These are phyloP conservation scores for Saksenaea vasiformis DNA, from an alignment of 371 early-diverging fungal species.

Conservation along the genomic window DNA sequence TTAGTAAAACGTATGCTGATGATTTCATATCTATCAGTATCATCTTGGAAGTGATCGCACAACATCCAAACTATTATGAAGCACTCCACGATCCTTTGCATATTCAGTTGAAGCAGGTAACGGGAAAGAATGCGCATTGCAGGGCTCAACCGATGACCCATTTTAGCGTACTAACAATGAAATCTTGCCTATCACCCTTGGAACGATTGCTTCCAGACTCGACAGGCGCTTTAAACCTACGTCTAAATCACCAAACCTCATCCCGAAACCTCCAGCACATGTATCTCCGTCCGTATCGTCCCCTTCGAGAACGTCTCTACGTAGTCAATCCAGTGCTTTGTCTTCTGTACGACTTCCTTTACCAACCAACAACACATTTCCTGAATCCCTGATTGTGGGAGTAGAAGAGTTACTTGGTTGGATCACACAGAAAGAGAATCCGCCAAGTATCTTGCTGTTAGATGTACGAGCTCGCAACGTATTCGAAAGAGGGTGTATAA, in stretches of 20 bases:
- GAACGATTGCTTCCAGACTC: conserved; percentile 19
- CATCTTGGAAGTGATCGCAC: conserved; percentile 24
- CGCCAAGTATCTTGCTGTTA: conserved; percentile 61
- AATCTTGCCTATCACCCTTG: conserved; percentile 22
- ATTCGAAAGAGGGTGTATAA: conserved; percentile 69
- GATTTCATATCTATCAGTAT: conserved; percentile 12
- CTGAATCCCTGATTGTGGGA: conserved; percentile 21
- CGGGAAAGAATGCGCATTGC: background rate
- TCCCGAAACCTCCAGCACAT: background rate
- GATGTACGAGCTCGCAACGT: conserved; percentile 73
- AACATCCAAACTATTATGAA: conserved; percentile 21
- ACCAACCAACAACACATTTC: conserved; percentile 25
- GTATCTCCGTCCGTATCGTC: background rate
- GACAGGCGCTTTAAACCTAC: conserved; percentile 2
- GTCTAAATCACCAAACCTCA: background rate
- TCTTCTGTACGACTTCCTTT: conserved; percentile 10
- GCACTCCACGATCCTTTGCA: conserved; percentile 15
- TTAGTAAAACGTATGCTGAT: background rate
- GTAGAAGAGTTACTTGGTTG: conserved; percentile 39
- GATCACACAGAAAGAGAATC: conserved; percentile 28
- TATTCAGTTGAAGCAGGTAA: conserved; percentile 24
- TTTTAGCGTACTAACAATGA: conserved; percentile 32
- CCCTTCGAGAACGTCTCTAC: background rate
- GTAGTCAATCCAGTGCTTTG: background rate
- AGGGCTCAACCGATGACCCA: background rate